Base-by-base conservation (phyloP, 176 grass and related monocot genomes). In the Thinopyrum elongatum region DNA sequence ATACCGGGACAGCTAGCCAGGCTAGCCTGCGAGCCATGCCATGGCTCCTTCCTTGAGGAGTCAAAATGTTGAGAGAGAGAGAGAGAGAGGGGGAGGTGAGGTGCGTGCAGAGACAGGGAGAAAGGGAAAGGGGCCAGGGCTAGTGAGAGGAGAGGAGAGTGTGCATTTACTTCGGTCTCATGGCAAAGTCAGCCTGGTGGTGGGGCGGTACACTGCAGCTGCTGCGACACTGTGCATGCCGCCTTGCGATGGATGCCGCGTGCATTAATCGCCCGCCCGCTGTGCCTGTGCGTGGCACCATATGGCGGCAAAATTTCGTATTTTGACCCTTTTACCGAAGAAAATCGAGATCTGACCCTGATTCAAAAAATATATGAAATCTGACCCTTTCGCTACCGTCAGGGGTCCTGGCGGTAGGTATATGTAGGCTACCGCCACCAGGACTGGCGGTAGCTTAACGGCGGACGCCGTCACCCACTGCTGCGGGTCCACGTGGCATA, bases 101-200 rank as follows among this genome's bases (percentile, higher is more conserved):
- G 0, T 21, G 33, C 14, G 29, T 14, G 21, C 6, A 31, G 64
- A 60, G 65, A 19, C 0, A 25, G 2, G 27, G 1, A 2, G 26
- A 5, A 3, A 30, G 26, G 4, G 66, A 26, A 16, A 5, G n/a
- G 5, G 27, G 1, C 19, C 17, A 22, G 15, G 28, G 21, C 3
- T 23, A 21, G 34, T 3, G 29, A 16, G 65, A 5, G 7, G 38
- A 8, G 49, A n/a, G n/a, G n/a, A n/a, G n/a, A 65, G 79, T 0
- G 11, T 53, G 85, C 89, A 91, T 81, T 91, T 84, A 91, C 70
- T 76, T 1, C 0, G 38, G 58, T 65, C 81, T 77, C 81, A 76
- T 87, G 89, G 49, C 85, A 70, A 91, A 88, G 85, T 91, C 89
- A 87, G 81, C 81, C 76, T 85, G 76, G 81, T 87, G 61, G 85